A percentile compares a stretch with the other conserved stretches of the same genome.
phyloP scores from a whole-genome alignment of 2,329 filamentous ascomycete species.

The Fusarium sp. region DNA sequence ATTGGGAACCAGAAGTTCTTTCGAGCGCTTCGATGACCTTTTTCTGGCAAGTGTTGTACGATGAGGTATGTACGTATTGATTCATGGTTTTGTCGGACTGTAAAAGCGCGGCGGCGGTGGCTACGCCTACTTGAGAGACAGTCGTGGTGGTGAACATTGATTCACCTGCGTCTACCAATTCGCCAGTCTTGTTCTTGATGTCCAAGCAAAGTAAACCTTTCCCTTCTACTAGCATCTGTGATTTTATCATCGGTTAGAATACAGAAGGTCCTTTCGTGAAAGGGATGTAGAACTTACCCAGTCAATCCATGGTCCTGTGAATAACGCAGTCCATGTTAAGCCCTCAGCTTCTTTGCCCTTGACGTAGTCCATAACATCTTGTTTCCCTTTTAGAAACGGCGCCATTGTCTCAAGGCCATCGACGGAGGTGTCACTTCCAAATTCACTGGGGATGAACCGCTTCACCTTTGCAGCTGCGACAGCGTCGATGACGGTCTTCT shows the following conservation, averaged over 20 bases:
- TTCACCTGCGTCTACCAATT: conserved; percentile 4
- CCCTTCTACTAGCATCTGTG: conserved; percentile 7
- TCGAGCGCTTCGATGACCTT: conserved; percentile 6
- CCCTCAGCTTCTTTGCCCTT: conserved; percentile 4
- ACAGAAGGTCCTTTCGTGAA: fast-evolving
- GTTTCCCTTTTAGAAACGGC: conserved; percentile 8
- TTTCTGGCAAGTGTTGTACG: background rate
- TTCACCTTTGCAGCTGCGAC: conserved; percentile 11
- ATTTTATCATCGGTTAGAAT: background rate
- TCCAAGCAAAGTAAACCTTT: conserved; percentile 6
- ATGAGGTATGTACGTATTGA: background rate
- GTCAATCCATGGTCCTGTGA: conserved; percentile 16
- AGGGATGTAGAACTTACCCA: background rate
- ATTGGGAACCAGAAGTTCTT: background rate
- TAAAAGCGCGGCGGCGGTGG: background rate
- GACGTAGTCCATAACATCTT: conserved; percentile 6
- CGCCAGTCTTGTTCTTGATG: background rate
- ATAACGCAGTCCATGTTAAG: background rate
- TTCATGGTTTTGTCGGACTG: background rate
- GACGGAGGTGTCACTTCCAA: conserved; percentile 1
- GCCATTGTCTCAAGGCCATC: conserved; percentile 2
- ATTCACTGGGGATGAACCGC: conserved; percentile 22
- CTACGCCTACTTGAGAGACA: conserved; percentile 11
- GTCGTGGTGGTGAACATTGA: conserved; percentile 18
- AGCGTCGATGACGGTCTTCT: conserved; percentile 9